These are phyloP conservation scores for Pelargonium australe DNA, from an alignment of 441 rosid species.

Conservation along the genomic window DNA sequence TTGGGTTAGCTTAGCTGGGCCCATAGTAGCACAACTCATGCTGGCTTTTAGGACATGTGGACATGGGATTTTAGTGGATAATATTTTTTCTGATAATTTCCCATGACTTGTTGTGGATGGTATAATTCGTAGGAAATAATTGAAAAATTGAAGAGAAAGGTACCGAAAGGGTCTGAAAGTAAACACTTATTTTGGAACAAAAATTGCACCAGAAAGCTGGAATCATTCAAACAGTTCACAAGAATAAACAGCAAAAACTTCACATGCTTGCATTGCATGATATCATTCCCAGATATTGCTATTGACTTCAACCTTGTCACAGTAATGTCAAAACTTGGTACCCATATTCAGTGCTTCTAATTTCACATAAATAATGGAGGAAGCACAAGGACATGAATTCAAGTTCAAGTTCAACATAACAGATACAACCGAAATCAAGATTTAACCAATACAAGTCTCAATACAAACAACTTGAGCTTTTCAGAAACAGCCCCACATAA, in stretches of 20 bases:
- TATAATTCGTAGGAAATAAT: neutral
- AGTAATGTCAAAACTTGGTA: too few relatives aligned
- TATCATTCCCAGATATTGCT: neutral
- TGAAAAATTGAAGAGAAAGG: too few relatives aligned
- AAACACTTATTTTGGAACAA: too few relatives aligned
- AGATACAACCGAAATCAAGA: neutral
- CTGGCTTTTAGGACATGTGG: constrained; percentile 1
- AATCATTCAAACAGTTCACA: neutral
- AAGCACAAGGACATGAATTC: too few relatives aligned
- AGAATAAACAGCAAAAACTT: too few relatives aligned
- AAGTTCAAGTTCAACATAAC: too few relatives aligned
- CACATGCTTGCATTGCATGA: neutral
- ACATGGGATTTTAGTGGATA: neutral
- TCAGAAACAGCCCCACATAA: neutral
- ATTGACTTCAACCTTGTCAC: neutral
- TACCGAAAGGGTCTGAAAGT: too few relatives aligned
- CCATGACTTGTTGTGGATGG: constrained; percentile 2
- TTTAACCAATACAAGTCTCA: constrained; percentile 14
- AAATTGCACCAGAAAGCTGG: neutral
- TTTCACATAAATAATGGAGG: too few relatives aligned
- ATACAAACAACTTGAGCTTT: constrained; percentile 14
- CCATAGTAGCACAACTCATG: neutral
- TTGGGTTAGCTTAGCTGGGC: neutral
- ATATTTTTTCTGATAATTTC: neutral
- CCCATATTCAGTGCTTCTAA: too few relatives aligned